A percentile compares a stretch with the other conserved stretches of the same genome.
phyloP scores from a whole-genome alignment of 768 basidiomycete genomes.

The Phaeotremella fagi region DNA sequence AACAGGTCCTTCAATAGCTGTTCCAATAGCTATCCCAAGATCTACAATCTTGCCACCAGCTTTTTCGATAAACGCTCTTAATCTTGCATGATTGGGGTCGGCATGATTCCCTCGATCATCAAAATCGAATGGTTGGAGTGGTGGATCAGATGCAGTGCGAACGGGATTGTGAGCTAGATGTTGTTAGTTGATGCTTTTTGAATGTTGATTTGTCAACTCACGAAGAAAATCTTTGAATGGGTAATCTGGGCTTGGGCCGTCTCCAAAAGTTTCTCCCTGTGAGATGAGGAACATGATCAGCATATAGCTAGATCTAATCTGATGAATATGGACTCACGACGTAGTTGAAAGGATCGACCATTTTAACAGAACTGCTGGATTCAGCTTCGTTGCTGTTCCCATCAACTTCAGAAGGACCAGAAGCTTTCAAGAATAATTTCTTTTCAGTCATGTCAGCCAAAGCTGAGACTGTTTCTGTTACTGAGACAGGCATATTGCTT shows the following conservation, averaged over 20 bases:
- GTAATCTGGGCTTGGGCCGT: conserved; percentile 32
- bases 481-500: too few relatives aligned
- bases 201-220: conserved; percentile 8
- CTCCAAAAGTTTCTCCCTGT: conserved; percentile 38
- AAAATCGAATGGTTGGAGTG: conserved; percentile 30
- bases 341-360: conserved; percentile 44
- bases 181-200: background rate
- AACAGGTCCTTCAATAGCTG: conserved; percentile 38
- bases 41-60: conserved; percentile 40
- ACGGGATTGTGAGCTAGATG: conserved; percentile 34
- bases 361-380: background rate
- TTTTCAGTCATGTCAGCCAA: too few relatives aligned
- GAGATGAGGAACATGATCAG: background rate
- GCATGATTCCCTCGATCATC: conserved; percentile 41
- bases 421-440: too few relatives aligned
- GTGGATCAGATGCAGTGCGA: conserved; percentile 29
- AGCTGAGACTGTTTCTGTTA: too few relatives aligned
- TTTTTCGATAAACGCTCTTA: conserved; percentile 36
- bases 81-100: conserved; percentile 29
- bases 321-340: conserved; percentile 35
- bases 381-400: too few relatives aligned
- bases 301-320: background rate
- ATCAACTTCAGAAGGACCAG: too few relatives aligned
- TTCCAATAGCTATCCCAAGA: conserved; percentile 36
- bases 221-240: conserved; percentile 37